Conservation (phyloP, 108 stramenopile genomes). For the Nitzschia sp. region DNA sequence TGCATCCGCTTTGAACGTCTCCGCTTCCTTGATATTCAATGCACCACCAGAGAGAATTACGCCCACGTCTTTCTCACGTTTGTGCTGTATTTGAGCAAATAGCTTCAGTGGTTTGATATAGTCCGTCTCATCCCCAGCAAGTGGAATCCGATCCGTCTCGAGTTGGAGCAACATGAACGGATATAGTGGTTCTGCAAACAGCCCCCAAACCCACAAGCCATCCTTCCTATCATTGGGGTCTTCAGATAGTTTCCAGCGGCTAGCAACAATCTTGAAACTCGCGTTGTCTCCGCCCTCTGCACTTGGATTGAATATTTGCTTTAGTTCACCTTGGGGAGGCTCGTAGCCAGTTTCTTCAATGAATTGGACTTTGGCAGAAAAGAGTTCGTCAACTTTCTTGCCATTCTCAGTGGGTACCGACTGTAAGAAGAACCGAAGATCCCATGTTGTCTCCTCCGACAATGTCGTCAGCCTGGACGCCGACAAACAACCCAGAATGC, state of each 20-base stretch:
- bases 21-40: slow-evolving; percentile 51
- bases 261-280: slow-evolving; percentile 43
- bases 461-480: slow-evolving; percentile 43
- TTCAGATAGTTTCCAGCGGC: slow-evolving; percentile 82
- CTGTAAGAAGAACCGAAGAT: slow-evolving; percentile 60
- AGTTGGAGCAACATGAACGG: slow-evolving; percentile 84
- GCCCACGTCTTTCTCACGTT: slow-evolving; percentile 49
- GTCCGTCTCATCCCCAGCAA: slow-evolving; percentile 51
- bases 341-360: slow-evolving; percentile 87
- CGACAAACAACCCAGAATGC: too few species aligned
- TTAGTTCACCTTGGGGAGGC: slow-evolving; percentile 75
- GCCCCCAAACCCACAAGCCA: slow-evolving; percentile 91
- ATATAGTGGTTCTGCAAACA: slow-evolving; percentile 90
- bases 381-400: slow-evolving; percentile 58
- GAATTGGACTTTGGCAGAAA: slow-evolving; percentile 65
- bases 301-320: slow-evolving; percentile 1
- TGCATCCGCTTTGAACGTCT: slow-evolving; percentile 64
- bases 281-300: slow-evolving; percentile 9
- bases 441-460: slow-evolving; percentile 81
- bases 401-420: slow-evolving; percentile 66
- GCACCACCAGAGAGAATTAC: slow-evolving; percentile 32
- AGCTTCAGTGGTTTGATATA: slow-evolving; percentile 68
- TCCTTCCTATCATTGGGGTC: slow-evolving; percentile 87
- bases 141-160: slow-evolving; percentile 65
- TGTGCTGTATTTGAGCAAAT: slow-evolving; percentile 75